Evolutionary conservation across 2,329 filamentous ascomycete species (phyloP), one percentile per base, ranked within the genome.

Genomic region (Botrytis elliptica): DNA sequence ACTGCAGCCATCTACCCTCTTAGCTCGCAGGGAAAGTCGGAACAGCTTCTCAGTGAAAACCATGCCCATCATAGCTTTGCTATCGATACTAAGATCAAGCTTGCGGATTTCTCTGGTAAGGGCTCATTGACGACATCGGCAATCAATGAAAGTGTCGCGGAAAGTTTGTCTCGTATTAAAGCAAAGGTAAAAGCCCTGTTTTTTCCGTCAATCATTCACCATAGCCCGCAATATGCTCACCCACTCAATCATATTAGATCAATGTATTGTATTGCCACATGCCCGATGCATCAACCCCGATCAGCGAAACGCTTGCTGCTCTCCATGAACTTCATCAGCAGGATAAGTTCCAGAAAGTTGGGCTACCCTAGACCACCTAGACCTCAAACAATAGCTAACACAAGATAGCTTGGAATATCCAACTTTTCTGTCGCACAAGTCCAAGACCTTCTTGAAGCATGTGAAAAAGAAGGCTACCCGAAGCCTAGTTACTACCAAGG

Each of bases 251-350:
- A 44, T 44, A 16, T 29, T n/a, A 33, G 55, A 57, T 57, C 16
- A 57, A 57, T 14, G 52, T 57, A 16, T 57, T 33, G 33, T 64
- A 64, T 64, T 64, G 62, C 62, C 62, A 64, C 40, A 18, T 42
- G 36, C 62, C 62, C 16, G 62, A 64, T 64, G 9, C 18, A 64
- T 42, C 36, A n/a, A 64, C 62, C n/a, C 62, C 62, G 10, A 66
- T 66, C 40, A 66, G n/a, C 22, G 29, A 66, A 49, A 66, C 42
- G 14, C 64, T 49, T 42, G 42, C 38, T 49, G 42, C 64, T 66
- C 64, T 66, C 29, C 64, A 66, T 66, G 42, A 49, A 66, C 42
- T 66, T 66, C 64, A 66, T 46, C 40, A 52, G 64, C 64, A 66
- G 42, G 22, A 49, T 36, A 49, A 49, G 42, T 66, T 66, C n/a